These are phyloP conservation scores for Scorias spongiosa DNA, from an alignment of 2,329 filamentous ascomycete species.

Conservation along the genomic window DNA sequence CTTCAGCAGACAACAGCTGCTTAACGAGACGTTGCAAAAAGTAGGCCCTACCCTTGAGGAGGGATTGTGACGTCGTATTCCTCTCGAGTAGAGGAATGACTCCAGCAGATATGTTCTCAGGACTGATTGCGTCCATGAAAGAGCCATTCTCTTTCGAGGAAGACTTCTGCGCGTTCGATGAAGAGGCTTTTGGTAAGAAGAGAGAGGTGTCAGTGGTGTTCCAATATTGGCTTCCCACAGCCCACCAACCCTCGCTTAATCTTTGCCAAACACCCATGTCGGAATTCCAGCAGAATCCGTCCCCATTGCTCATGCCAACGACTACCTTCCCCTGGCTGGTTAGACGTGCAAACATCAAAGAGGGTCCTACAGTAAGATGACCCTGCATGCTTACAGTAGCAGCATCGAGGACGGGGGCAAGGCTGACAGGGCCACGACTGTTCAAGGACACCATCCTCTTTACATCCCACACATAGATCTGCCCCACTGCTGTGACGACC, in stretches of 20 bases:
- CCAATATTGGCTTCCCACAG: conserved; percentile 96
- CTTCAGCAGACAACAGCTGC: conserved; percentile 69
- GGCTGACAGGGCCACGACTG: conserved; percentile 76
- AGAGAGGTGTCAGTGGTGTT: conserved; percentile 90
- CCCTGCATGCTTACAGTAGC: conserved; percentile 65
- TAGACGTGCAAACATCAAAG: conserved; percentile 78
- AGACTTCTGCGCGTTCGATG: neutral
- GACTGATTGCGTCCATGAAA: conserved; percentile 31
- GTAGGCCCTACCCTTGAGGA: conserved; percentile 83
- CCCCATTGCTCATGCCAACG: conserved; percentile 84
- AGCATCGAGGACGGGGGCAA: conserved; percentile 77
- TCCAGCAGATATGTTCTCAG: conserved; percentile 62
- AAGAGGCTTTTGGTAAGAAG: conserved; percentile 7
- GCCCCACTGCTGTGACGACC: conserved; percentile 73
- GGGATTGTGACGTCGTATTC: conserved; percentile 83
- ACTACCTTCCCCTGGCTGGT: conserved; percentile 78
- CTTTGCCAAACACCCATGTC: conserved; percentile 85
- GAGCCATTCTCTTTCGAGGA: conserved; percentile 15
- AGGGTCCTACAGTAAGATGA: conserved; percentile 65
- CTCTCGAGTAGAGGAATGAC: conserved; percentile 88
- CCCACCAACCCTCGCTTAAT: conserved; percentile 96
- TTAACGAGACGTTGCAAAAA: conserved; percentile 87
- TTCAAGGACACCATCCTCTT: conserved; percentile 52
- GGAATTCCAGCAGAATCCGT: conserved; percentile 80
- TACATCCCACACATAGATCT: conserved; percentile 89